phyloP scores from a whole-genome alignment of 2,329 filamentous ascomycete genomes.

The Sarocladium strictum region DNA sequence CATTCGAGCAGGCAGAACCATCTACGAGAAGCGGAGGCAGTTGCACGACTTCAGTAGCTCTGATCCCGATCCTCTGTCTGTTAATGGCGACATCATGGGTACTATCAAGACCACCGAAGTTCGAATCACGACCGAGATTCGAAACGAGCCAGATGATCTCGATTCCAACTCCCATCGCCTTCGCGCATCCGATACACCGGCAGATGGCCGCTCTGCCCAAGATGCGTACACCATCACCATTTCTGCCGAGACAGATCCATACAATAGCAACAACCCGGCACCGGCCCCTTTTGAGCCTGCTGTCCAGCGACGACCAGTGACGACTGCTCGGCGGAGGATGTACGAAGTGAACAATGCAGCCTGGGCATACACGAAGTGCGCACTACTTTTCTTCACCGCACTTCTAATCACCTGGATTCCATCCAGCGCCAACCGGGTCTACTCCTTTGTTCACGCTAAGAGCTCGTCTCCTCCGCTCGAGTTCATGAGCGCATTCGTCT shows the following conservation, averaged over 20 bases:
- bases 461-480: constrained; percentile 53
- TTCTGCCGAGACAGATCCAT: constrained; percentile 25
- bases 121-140: constrained; percentile 49
- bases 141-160: constrained; percentile 11
- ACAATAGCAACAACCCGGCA: neutral
- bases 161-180: neutral
- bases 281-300: neutral
- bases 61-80: constrained; percentile 31
- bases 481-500: constrained; percentile 64
- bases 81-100: constrained; percentile 38
- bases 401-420: constrained; percentile 71
- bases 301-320: constrained; percentile 8
- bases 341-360: constrained; percentile 56
- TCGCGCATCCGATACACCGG: neutral
- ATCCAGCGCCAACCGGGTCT: constrained; percentile 71
- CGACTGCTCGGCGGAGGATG: constrained; percentile 27
- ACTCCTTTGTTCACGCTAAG: constrained; percentile 54
- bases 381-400: constrained; percentile 65
- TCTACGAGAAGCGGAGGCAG: constrained; percentile 61
- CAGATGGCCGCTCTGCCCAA: neutral
- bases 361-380: constrained; percentile 65
- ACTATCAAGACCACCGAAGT: constrained; percentile 58
- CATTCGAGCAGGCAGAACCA: constrained; percentile 57
- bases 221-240: constrained; percentile 45
- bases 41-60: constrained; percentile 49